phyloP scores from a whole-genome alignment of 129 eudicot species.

The Silybum marianum region DNA sequence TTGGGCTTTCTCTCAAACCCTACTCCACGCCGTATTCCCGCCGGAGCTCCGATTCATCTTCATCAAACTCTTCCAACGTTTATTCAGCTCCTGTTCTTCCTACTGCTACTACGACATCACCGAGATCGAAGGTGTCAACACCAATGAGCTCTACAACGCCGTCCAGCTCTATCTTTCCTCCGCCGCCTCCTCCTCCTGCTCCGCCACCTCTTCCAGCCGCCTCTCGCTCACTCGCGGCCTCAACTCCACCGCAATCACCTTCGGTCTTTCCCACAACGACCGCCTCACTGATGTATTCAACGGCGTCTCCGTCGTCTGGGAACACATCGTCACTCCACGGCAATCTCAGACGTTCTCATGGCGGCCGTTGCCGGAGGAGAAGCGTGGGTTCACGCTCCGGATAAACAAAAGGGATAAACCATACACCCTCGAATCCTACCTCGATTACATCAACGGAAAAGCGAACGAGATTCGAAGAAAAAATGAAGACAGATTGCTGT shows the following conservation, averaged over 20 bases:
- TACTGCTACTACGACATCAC: conserved; percentile 88
- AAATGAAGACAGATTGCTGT: conserved; percentile 68
- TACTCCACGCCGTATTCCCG: conserved; percentile 67
- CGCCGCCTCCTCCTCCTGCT: conserved; percentile 51
- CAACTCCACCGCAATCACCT: conserved; percentile 78
- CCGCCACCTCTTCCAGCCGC: conserved; percentile 57
- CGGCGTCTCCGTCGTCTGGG: conserved; percentile 70
- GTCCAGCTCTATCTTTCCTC: conserved; percentile 82
- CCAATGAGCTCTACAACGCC: conserved; percentile 91
- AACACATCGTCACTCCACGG: conserved; percentile 69
- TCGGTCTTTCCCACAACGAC: conserved; percentile 66
- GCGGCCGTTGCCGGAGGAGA: conserved; percentile 94
- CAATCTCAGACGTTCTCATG: conserved; percentile 74
- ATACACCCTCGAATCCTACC: conserved; percentile 47
- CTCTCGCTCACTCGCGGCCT: conserved; percentile 78
- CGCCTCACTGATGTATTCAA: conserved; percentile 54
- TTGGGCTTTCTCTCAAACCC: conserved; percentile 76
- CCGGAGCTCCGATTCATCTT: conserved; percentile 70
- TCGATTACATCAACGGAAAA: conserved; percentile 60
- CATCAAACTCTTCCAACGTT: conserved; percentile 53
- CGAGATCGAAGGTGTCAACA: conserved; percentile 94
- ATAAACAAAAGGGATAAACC: conserved; percentile 52
- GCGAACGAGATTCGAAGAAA: conserved; percentile 63
- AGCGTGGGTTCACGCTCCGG: conserved; percentile 69
- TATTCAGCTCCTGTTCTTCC: conserved; percentile 58